phyloP scores from a whole-genome alignment of 176 grass and related monocot species.

The Rhynchospora pubera region DNA sequence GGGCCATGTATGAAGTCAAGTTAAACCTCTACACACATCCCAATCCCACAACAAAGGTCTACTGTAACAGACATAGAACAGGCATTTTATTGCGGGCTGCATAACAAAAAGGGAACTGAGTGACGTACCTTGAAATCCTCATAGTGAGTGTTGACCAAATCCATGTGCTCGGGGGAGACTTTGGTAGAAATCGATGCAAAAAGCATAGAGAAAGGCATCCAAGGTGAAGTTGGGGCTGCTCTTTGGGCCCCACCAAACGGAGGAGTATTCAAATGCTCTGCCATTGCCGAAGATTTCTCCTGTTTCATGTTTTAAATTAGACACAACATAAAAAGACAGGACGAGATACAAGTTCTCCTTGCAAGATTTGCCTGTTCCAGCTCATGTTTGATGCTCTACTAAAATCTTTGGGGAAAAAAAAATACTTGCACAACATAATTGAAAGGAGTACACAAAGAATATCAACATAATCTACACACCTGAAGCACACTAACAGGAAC shows the following conservation, averaged over 20 bases:
- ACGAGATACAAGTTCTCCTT: not conserved
- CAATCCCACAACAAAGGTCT: not conserved
- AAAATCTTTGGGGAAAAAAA: conserved; percentile 21
- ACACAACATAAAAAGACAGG: not conserved
- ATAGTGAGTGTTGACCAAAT: conserved; percentile 74
- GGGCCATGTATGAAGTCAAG: not conserved
- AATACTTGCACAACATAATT: not conserved
- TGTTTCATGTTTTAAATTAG: conserved; percentile 24
- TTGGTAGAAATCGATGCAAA: conserved; percentile 97
- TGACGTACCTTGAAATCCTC: conserved; percentile 82
- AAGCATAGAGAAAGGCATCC: conserved; percentile 99
- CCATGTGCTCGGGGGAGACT: conserved; percentile 72
- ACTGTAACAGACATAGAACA: not conserved
- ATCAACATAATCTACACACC: conserved; percentile 35
- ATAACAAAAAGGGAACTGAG: not conserved
- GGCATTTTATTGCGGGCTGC: not conserved
- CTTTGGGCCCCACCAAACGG: conserved; percentile 44
- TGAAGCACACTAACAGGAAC: conserved; percentile 33
- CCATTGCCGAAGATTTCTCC: conserved; percentile 44
- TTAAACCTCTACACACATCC: not conserved
- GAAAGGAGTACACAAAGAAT: conserved; percentile 7
- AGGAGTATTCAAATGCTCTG: conserved; percentile 40
- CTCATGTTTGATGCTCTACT: conserved; percentile 21
- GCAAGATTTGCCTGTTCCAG: not conserved
- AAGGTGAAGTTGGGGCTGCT: conserved; percentile 62